A percentile compares a stretch with the other conserved stretches of the same genome.
Conservation (phyloP, 768 basidiomycete genomes). For the Pleurotus tuber-regium region DNA sequence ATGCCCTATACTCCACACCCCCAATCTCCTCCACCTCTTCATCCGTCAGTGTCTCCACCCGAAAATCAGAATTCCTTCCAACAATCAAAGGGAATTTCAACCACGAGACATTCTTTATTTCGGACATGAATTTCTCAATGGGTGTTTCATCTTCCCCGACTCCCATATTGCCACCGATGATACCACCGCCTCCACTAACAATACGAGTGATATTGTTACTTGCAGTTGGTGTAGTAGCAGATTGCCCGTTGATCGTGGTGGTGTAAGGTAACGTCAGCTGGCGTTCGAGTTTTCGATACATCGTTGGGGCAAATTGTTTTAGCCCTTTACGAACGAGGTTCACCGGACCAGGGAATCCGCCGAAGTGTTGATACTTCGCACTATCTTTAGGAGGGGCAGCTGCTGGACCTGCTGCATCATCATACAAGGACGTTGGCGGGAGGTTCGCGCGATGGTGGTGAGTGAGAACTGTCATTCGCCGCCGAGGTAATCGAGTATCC, state of each 20-base stretch:
- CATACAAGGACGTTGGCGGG: too few relatives aligned
- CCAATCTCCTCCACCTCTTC: constrained; percentile 73
- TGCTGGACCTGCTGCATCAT: not conserved
- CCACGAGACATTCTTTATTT: constrained; percentile 28
- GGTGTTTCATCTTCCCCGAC: not conserved
- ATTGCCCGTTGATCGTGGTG: constrained; percentile 34
- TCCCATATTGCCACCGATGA: not conserved
- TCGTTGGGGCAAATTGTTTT: constrained; percentile 37
- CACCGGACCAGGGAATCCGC: constrained; percentile 48
- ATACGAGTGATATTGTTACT: not conserved
- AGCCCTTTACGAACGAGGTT: constrained; percentile 36
- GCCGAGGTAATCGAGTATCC: constrained; percentile 25
- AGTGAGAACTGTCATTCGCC: constrained; percentile 31
- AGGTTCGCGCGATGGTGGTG: constrained; percentile 10
- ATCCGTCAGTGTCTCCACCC: constrained; percentile 51
- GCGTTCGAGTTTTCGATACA: constrained; percentile 41
- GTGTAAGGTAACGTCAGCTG: constrained; percentile 52
- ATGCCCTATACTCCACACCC: constrained; percentile 71
- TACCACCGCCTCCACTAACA: not conserved
- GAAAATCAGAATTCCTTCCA: constrained; percentile 59
- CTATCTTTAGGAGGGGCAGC: too few relatives aligned
- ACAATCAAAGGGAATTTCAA: constrained; percentile 43
- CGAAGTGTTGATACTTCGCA: constrained; percentile 37
- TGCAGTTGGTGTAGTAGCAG: too few relatives aligned
- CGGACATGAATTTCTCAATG: constrained; percentile 1